Percentiles rank a stretch among this genome's conserved stretches.
Conservation (phyloP, 495 filamentous ascomycete species). For the Thermothielavioides terrestris region DNA sequence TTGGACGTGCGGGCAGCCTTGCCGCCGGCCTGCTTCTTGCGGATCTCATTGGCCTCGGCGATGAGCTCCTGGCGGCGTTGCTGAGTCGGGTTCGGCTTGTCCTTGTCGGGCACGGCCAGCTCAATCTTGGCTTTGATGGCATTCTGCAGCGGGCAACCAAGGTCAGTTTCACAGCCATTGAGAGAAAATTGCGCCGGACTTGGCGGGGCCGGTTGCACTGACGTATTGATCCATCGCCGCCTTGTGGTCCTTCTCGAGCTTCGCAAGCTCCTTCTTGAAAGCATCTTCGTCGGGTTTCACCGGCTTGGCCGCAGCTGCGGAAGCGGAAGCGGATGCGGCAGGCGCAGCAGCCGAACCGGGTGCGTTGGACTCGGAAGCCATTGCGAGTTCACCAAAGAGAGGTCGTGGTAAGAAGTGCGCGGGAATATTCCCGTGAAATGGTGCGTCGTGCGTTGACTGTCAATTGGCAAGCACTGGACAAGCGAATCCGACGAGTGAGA, state of each 20-base stretch:
- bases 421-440: too few relatives aligned
- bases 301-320: constrained; percentile 47
- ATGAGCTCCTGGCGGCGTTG: constrained; percentile 79
- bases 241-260: constrained; percentile 75
- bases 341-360: constrained; percentile 38
- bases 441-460: too few relatives aligned
- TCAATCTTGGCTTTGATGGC: constrained; percentile 79
- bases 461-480: too few relatives aligned
- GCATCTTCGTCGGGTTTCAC: constrained; percentile 61
- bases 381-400: constrained; percentile 10
- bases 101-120: constrained; percentile 54
- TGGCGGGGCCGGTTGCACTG: constrained; percentile 30
- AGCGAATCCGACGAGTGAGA: background rate
- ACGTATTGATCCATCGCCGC: constrained; percentile 69
- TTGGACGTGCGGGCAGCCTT: constrained; percentile 68
- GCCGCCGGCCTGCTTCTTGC: constrained; percentile 70
- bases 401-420: too few relatives aligned
- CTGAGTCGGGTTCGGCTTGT: constrained; percentile 61
- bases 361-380: constrained; percentile 34
- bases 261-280: constrained; percentile 62
- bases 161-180: constrained; percentile 1
- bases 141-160: constrained; percentile 46
- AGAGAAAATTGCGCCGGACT: background rate
- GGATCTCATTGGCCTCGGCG: constrained; percentile 60
- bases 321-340: constrained; percentile 43